These are phyloP conservation scores for Castanea crenata DNA, from an alignment of 306 rosid species.

Conservation along the genomic window DNA sequence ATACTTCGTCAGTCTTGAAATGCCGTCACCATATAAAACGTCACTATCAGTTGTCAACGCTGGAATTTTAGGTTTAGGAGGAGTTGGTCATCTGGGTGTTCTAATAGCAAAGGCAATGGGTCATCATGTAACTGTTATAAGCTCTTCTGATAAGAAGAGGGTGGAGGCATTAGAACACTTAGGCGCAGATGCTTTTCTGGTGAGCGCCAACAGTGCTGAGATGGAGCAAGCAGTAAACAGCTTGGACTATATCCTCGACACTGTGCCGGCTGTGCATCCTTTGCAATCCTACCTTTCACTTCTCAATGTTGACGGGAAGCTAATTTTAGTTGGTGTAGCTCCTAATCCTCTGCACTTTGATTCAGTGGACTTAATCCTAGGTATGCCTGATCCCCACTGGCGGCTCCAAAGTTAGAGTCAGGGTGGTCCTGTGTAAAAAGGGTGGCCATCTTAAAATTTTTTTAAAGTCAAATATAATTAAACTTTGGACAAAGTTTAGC, in stretches of 20 bases:
- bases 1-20: too few species aligned
- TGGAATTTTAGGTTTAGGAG: slow-evolving; percentile 49
- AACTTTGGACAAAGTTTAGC: too few species aligned
- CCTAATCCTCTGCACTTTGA: slow-evolving; percentile 36
- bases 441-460: too few species aligned
- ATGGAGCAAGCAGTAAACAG: slow-evolving; percentile 35
- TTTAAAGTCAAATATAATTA: too few species aligned
- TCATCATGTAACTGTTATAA: slow-evolving; percentile 53
- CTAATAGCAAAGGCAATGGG: slow-evolving; percentile 50
- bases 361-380: slow-evolving; percentile 33
- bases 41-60: slow-evolving; percentile 34
- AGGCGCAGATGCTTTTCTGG: slow-evolving; percentile 44
- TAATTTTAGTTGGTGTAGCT: slow-evolving; percentile 40
- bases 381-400: not conserved
- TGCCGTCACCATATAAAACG: too few species aligned
- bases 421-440: too few species aligned
- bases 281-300: slow-evolving; percentile 33
- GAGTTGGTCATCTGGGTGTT: slow-evolving; percentile 47
- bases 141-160: slow-evolving; percentile 51
- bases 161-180: slow-evolving; percentile 36
- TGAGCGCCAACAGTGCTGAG: slow-evolving; percentile 28
- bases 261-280: slow-evolving; percentile 40
- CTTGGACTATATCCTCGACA: slow-evolving; percentile 46
- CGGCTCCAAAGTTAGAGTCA: too few species aligned
- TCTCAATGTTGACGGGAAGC: slow-evolving; percentile 37